These are phyloP conservation scores for Phaeomoniella chlamydospora DNA, from an alignment of 2,329 filamentous ascomycete genomes.

Conservation along the genomic window DNA sequence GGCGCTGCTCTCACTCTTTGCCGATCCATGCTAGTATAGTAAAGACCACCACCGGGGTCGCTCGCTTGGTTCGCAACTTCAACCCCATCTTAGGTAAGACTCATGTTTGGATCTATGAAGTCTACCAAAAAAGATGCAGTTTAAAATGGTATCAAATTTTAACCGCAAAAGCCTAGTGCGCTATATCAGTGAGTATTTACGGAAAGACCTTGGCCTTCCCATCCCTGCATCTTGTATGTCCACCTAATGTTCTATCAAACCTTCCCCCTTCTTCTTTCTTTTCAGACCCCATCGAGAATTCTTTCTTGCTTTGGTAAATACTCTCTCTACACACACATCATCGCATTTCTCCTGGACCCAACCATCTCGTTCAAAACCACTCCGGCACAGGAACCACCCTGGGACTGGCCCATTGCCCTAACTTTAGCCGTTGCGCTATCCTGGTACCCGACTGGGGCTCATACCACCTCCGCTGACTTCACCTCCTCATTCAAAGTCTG, in stretches of 20 bases:
- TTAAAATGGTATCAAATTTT: neutral
- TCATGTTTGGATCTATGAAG: neutral
- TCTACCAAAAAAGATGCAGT: neutral
- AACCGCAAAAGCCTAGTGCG: no score
- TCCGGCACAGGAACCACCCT: neutral
- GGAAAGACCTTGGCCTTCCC: neutral
- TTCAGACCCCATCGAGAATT: neutral
- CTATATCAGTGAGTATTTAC: neutral
- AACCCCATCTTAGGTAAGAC: no score
- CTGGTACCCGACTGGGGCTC: neutral
- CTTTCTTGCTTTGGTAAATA: neutral
- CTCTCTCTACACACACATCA: no score
- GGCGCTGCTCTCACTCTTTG: no score
- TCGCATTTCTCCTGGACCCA: no score
- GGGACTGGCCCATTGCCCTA: neutral
- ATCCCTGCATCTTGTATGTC: no score
- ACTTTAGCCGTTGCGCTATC: neutral
- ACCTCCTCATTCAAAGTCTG: neutral
- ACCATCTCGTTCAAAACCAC: neutral
- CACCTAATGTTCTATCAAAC: neutral
- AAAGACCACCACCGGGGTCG: no score
- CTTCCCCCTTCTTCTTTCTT: neutral
- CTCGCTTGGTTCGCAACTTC: no score
- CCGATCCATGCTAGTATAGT: no score
- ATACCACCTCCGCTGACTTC: neutral